Evolutionary conservation across 2,329 filamentous ascomycete species (phyloP).

Genomic region (Aureobasidium sp.): DNA sequence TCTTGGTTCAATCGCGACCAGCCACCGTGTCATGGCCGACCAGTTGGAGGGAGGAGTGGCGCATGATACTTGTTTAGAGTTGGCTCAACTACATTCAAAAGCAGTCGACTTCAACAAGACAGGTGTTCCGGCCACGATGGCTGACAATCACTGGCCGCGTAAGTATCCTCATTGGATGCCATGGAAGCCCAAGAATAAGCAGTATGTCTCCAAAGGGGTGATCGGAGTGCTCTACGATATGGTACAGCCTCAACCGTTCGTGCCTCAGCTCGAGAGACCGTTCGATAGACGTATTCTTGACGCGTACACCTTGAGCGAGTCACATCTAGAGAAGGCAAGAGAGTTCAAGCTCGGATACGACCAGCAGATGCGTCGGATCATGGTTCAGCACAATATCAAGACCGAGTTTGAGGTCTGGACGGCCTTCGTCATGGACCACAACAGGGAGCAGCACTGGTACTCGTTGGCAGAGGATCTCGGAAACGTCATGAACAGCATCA

Average conservation of each 20-base stretch:
- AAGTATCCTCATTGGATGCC: constrained; percentile 86
- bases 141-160: constrained; percentile 48
- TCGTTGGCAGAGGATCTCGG: constrained; percentile 82
- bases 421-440: constrained; percentile 71
- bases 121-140: constrained; percentile 67
- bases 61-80: constrained; percentile 58
- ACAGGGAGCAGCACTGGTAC: constrained; percentile 67
- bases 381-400: constrained; percentile 73
- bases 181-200: constrained; percentile 45
- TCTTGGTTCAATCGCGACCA: constrained; percentile 69
- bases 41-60: constrained; percentile 58
- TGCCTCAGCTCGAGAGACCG: constrained; percentile 59
- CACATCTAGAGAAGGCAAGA: constrained; percentile 51
- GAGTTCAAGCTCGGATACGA: constrained; percentile 74
- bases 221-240: constrained; percentile 79
- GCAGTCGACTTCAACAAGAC: constrained; percentile 95
- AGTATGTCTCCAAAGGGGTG: constrained; percentile 62
- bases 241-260: constrained; percentile 61
- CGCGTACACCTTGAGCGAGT: constrained; percentile 47
- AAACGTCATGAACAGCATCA: constrained; percentile 57
- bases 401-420: constrained; percentile 93
- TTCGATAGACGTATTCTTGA: constrained; percentile 72
- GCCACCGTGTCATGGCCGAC: constrained; percentile 72
- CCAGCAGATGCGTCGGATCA: constrained; percentile 64
- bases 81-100: constrained; percentile 77